Evolutionary conservation across 495 filamentous ascomycete species (phyloP).

Genomic region (Podospora fimiseda): DNA sequence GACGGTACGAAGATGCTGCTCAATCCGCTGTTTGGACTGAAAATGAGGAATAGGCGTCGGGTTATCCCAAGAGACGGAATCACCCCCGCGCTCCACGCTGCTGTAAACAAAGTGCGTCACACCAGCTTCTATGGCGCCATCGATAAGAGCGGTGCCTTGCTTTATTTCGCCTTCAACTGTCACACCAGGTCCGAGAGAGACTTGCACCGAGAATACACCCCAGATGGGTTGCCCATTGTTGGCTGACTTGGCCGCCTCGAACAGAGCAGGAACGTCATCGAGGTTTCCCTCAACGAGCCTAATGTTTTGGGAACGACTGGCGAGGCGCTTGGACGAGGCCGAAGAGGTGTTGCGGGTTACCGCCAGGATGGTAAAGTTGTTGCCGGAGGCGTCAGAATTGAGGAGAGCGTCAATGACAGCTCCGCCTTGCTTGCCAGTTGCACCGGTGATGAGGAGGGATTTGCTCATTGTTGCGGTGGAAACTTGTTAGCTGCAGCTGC

Average conservation of each 20-base stretch:
- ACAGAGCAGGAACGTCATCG: slow-evolving; percentile 46
- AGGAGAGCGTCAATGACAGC: slow-evolving; percentile 53
- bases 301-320: slow-evolving; percentile 37
- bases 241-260: slow-evolving; percentile 40
- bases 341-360: slow-evolving; percentile 53
- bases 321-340: slow-evolving; percentile 43
- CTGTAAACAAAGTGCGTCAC: slow-evolving; percentile 65
- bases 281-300: slow-evolving; percentile 56
- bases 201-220: slow-evolving; percentile 34
- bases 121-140: slow-evolving; percentile 49
- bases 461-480: slow-evolving; percentile 22
- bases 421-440: slow-evolving; percentile 65
- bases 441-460: slow-evolving; percentile 58
- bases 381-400: not conserved
- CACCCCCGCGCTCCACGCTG: slow-evolving; percentile 63
- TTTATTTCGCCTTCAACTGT: slow-evolving; percentile 48
- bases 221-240: slow-evolving; percentile 26
- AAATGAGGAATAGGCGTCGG: slow-evolving; percentile 63
- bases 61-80: slow-evolving; percentile 45
- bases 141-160: slow-evolving; percentile 59
- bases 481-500: not conserved
- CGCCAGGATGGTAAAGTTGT: slow-evolving; percentile 49
- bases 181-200: slow-evolving; percentile 42
- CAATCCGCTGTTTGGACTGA: slow-evolving; percentile 58
- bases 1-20: slow-evolving; percentile 48